These are phyloP conservation scores for Curvularia sp. DNA, from an alignment of 2,329 filamentous ascomycete species.

Conservation along the genomic window DNA sequence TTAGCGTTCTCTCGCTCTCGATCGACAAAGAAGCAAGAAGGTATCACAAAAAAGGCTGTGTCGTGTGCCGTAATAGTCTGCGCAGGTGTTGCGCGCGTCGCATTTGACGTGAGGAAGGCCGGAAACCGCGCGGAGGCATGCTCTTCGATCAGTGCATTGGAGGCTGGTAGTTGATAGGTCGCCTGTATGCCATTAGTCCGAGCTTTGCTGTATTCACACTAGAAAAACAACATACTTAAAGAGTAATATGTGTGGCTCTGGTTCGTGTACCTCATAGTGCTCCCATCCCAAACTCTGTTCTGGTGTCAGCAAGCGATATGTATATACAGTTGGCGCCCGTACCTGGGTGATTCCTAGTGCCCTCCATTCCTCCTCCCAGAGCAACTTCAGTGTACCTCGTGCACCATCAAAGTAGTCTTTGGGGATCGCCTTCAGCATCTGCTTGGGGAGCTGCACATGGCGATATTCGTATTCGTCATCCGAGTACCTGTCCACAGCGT, in stretches of 20 bases:
- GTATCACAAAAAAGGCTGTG: constrained; percentile 28
- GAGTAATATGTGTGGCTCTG: constrained; percentile 95
- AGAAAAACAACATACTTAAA: constrained; percentile 79
- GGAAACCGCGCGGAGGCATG: constrained; percentile 4
- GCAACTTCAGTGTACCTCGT: constrained; percentile 90
- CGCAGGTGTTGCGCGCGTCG: constrained; percentile 17
- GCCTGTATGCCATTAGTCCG: constrained; percentile 58
- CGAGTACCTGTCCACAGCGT: constrained; percentile 73
- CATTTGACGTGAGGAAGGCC: constrained; percentile 14
- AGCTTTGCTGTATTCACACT: neutral
- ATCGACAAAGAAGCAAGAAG: constrained; percentile 41
- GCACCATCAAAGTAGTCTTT: constrained; percentile 89
- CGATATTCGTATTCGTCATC: constrained; percentile 95
- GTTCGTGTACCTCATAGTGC: constrained; percentile 98
- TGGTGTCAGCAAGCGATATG: constrained; percentile 18
- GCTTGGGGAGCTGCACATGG: constrained; percentile 95
- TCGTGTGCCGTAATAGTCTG: constrained; percentile 19
- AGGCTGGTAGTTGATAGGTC: constrained; percentile 84
- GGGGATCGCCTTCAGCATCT: constrained; percentile 97
- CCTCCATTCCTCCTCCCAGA: constrained; percentile 99
- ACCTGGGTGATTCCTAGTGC: constrained; percentile 97
- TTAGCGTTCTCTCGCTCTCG: constrained; percentile 45
- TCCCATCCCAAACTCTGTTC: constrained; percentile 94
- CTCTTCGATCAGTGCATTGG: constrained; percentile 56
- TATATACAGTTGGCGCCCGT: constrained; percentile 24